phyloP scores from a whole-genome alignment of 192 early-diverging fungal species.

The Entomortierella parvispora region DNA sequence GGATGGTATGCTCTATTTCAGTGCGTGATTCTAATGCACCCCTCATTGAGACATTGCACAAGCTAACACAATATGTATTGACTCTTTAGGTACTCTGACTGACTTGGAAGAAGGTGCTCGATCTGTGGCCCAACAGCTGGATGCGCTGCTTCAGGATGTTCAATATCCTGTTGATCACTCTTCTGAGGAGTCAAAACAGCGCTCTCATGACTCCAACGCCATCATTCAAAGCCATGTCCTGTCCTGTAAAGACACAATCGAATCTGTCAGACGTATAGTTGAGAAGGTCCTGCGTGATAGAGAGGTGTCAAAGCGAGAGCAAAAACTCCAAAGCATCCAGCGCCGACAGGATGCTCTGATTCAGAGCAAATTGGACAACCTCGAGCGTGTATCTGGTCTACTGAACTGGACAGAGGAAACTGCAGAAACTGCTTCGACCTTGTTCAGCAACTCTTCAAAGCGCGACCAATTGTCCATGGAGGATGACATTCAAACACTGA shows the following conservation, averaged over 20 bases:
- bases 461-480: not conserved
- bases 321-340: constrained; percentile 18
- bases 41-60: no score
- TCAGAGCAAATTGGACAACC: constrained; percentile 5
- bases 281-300: constrained; percentile 2
- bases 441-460: not conserved
- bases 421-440: not conserved
- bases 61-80: no score
- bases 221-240: constrained; percentile 16
- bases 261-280: constrained; percentile 1
- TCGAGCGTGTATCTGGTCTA: constrained; percentile 13
- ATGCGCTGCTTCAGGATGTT: constrained; percentile 2
- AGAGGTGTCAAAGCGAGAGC: constrained; percentile 10
- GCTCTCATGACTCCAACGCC: constrained; percentile 16
- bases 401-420: constrained; percentile 31
- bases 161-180: constrained; percentile 28
- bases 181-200: constrained; percentile 2
- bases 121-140: constrained; percentile 8
- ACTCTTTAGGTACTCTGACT: not conserved
- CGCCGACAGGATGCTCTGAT: constrained; percentile 10
- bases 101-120: constrained; percentile 11
- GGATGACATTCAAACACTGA: not conserved
- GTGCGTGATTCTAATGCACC: no score
- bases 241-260: not conserved
- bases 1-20: constrained; percentile 6